Conservation (phyloP, 2,329 filamentous ascomycete genomes). For the Trichoderma sp. region DNA sequence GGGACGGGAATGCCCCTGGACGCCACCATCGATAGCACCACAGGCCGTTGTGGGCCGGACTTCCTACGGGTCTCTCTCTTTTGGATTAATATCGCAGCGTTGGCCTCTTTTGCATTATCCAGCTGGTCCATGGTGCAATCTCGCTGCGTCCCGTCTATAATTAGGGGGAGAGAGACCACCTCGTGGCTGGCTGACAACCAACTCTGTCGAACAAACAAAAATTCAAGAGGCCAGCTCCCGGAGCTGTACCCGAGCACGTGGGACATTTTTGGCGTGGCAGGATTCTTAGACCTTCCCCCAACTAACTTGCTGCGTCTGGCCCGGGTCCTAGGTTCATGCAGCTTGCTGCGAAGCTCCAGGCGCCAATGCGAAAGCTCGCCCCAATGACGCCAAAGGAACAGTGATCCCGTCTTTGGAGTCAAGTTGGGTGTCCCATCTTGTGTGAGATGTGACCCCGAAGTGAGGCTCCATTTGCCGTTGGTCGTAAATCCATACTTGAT, state of each 20-base stretch:
- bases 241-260: conserved; percentile 14
- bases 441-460: not conserved
- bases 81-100: not conserved
- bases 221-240: not conserved
- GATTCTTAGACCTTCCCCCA: not conserved
- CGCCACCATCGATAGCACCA: conserved; percentile 7
- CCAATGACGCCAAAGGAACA: not conserved
- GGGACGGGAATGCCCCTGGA: conserved; percentile 2
- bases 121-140: not conserved
- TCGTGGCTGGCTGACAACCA: not conserved
- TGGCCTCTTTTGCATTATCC: not conserved
- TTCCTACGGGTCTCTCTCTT: not conserved
- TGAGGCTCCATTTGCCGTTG: not conserved
- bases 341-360: conserved; percentile 4
- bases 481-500: not conserved
- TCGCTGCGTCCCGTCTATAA: not conserved
- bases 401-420: not conserved
- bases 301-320: not conserved
- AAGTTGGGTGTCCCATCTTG: not conserved
- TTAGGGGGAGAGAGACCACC: not conserved
- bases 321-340: conserved; percentile 12
- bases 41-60: conserved; percentile 1
- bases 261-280: not conserved
- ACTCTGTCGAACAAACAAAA: not conserved
- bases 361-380: not conserved